phyloP scores from a whole-genome alignment of 352 stramenopile species.

The Globisporangium carolinianum region DNA sequence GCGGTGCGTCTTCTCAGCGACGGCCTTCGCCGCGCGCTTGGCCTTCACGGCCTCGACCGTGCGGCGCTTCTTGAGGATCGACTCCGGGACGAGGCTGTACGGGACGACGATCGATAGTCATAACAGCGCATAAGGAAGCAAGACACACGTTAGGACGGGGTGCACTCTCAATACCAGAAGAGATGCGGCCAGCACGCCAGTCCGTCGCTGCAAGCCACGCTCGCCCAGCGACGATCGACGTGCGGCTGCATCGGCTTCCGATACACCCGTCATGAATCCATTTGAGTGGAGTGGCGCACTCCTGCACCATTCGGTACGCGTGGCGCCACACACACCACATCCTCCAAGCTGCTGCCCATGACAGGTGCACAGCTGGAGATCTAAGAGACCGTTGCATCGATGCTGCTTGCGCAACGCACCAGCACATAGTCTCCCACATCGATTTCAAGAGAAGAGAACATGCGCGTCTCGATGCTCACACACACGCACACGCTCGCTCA shows the following conservation, averaged over 20 bases:
- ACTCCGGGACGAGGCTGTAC: conserved; percentile 82
- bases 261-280: conserved; percentile 83
- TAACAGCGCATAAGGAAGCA: conserved; percentile 9
- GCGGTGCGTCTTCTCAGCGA: conserved; percentile 75
- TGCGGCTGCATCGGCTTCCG: conserved; percentile 13
- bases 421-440: conserved; percentile 34
- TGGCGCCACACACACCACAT: conserved; percentile 74
- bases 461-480: neutral
- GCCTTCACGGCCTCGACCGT: conserved; percentile 85
- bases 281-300: conserved; percentile 77
- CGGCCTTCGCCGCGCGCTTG: conserved; percentile 72
- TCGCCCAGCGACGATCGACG: neutral
- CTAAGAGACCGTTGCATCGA: conserved; percentile 16
- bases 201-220: conserved; percentile 3
- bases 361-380: conserved; percentile 69
- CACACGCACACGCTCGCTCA: too few relatives aligned
- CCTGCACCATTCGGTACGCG: neutral
- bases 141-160: conserved; percentile 61
- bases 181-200: conserved; percentile 1
- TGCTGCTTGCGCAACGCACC: neutral
- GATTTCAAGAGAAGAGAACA: conserved; percentile 83
- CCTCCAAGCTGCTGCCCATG: conserved; percentile 64
- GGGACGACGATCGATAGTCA: neutral
- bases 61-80: conserved; percentile 89
- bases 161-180: conserved; percentile 32